phyloP scores from a whole-genome alignment of 352 stramenopile species.

The Pythium dissotocum region DNA sequence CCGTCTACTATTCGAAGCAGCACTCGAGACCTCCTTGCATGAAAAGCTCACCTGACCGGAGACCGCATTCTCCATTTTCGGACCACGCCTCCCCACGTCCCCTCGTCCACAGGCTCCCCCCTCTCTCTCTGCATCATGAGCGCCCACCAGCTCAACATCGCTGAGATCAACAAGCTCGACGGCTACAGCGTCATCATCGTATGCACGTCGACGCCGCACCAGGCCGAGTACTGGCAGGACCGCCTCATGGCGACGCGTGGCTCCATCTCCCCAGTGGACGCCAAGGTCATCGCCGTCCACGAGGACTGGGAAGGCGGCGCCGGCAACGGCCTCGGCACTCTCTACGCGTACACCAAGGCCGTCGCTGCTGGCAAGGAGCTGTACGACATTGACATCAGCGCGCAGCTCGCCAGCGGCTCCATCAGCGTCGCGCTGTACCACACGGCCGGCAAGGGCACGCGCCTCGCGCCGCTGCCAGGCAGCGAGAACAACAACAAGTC shows the following conservation, averaged over 20 bases:
- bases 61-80: constrained; percentile 28
- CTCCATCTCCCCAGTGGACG: constrained; percentile 74
- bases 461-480: constrained; percentile 94
- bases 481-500: constrained; percentile 99
- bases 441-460: constrained; percentile 97
- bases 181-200: constrained; percentile 97
- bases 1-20: constrained; percentile 13
- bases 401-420: constrained; percentile 60
- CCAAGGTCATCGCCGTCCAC: constrained; percentile 94
- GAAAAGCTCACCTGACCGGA: neutral
- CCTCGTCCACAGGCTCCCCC: constrained; percentile 4
- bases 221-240: constrained; percentile 97
- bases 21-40: neutral
- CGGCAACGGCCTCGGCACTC: constrained; percentile 95
- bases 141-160: constrained; percentile 80
- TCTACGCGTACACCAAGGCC: constrained; percentile 97
- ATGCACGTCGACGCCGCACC: constrained; percentile 95
- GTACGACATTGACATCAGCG: constrained; percentile 86
- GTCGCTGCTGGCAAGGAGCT: constrained; percentile 81
- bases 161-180: constrained; percentile 84
- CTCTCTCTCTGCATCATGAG: constrained; percentile 33
- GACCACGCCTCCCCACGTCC: constrained; percentile 9
- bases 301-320: constrained; percentile 97
- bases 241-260: constrained; percentile 89
- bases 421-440: constrained; percentile 97